Evolutionary conservation across 164 flowering plant species (phyloP).

Genomic region (Magnolia officinalis): DNA sequence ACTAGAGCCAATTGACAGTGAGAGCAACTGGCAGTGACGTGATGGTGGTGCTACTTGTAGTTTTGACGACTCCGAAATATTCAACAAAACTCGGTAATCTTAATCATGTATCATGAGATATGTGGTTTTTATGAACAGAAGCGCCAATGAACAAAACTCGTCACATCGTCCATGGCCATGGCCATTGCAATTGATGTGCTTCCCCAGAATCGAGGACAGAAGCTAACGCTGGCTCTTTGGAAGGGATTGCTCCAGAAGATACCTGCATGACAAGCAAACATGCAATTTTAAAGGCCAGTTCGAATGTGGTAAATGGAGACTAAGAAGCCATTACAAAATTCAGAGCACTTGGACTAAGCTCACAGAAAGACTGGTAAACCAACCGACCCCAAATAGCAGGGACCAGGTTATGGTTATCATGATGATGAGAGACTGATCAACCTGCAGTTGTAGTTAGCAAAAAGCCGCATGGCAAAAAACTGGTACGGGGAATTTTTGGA

Average conservation of each 20-base stretch:
- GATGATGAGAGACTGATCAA: too few relatives aligned
- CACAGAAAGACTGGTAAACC: not conserved
- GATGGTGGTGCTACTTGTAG: not conserved
- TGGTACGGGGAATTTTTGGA: too few relatives aligned
- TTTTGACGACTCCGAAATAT: not conserved
- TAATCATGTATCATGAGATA: not conserved
- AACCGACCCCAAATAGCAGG: too few relatives aligned
- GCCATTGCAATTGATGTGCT: not conserved
- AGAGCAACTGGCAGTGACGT: not conserved
- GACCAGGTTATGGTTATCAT: too few relatives aligned
- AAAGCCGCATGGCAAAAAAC: too few relatives aligned
- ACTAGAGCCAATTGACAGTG: not conserved
- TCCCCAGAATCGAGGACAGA: not conserved
- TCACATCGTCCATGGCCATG: not conserved
- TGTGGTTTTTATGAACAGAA: not conserved
- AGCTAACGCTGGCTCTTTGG: conserved; percentile 17
- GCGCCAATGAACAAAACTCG: not conserved
- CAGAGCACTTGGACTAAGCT: not conserved
- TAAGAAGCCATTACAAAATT: too few relatives aligned
- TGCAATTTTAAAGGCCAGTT: not conserved
- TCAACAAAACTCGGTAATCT: not conserved
- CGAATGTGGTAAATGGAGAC: not conserved
- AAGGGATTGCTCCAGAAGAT: conserved; percentile 43
- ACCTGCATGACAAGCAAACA: conserved; percentile 27
- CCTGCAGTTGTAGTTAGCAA: too few relatives aligned